Conservation (phyloP, 192 early-diverging fungal species). For the Gonapodya prolifera region DNA sequence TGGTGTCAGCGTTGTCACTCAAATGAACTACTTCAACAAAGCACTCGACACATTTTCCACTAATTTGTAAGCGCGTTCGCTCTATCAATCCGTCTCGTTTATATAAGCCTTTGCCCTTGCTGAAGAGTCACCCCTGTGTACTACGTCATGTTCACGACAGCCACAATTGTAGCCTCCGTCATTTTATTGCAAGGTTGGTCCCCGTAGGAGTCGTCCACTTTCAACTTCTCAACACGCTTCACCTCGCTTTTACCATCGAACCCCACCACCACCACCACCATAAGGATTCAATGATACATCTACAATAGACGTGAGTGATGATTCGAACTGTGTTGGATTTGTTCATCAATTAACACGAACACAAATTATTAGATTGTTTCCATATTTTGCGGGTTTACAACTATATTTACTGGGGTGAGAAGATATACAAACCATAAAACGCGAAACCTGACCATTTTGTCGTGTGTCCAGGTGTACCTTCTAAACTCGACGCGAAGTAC, state of each 20-base stretch:
- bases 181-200: constrained; percentile 81
- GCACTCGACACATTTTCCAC: constrained; percentile 86
- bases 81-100: neutral
- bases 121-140: constrained; percentile 72
- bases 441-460: too few relatives aligned
- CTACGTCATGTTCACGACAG: constrained; percentile 92
- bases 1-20: constrained; percentile 69
- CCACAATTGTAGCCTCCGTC: constrained; percentile 79
- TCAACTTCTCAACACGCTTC: too few relatives aligned
- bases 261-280: too few relatives aligned
- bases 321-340: too few relatives aligned
- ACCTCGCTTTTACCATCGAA: too few relatives aligned
- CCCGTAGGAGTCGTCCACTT: too few relatives aligned
- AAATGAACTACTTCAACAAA: constrained; percentile 99
- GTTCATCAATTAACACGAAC: too few relatives aligned
- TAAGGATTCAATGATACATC: constrained; percentile 62
- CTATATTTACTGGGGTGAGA: constrained; percentile 79
- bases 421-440: too few relatives aligned
- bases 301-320: constrained; percentile 34
- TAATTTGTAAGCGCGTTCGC: constrained; percentile 43
- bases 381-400: constrained; percentile 78
- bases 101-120: neutral
- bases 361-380: constrained; percentile 40
- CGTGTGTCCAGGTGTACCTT: neutral
- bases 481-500: neutral